These are phyloP conservation scores for Amanita muscaria DNA, from an alignment of 768 basidiomycete genomes.

Conservation along the genomic window DNA sequence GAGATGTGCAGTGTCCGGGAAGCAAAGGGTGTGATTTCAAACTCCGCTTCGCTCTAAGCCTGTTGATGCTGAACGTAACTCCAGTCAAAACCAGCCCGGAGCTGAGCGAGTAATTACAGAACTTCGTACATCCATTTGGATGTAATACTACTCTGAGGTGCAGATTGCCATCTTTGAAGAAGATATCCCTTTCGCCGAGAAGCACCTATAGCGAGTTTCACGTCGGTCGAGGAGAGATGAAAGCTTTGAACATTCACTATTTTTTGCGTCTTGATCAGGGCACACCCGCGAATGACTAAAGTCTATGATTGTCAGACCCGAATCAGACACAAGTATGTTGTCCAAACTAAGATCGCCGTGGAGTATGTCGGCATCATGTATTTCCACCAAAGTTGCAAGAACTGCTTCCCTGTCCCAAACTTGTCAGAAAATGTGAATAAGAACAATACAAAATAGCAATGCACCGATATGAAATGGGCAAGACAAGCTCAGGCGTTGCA, in stretches of 20 bases:
- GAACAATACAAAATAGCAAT: conserved; percentile 3
- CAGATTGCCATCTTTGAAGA: no score
- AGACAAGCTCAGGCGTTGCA: not conserved
- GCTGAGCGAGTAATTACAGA: no score
- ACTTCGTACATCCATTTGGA: no score
- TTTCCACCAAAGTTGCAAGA: conserved; percentile 6
- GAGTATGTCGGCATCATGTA: conserved; percentile 6
- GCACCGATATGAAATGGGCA: conserved; percentile 3
- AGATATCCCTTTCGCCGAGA: no score
- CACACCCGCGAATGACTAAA: conserved; percentile 7
- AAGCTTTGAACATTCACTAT: conserved; percentile 8
- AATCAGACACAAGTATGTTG: conserved; percentile 8
- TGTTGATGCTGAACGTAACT: no score
- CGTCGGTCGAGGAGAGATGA: conserved; percentile 5
- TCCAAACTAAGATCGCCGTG: conserved; percentile 8
- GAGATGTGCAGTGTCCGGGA: no score
- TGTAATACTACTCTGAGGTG: no score
- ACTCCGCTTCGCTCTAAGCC: no score
- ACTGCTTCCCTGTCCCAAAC: conserved; percentile 5
- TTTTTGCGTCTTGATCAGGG: conserved; percentile 6
- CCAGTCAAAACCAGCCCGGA: no score
- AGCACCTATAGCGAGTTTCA: no score
- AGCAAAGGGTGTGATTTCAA: not conserved
- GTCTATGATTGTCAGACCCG: conserved; percentile 8
- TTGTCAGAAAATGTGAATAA: conserved; percentile 4